phyloP scores from a whole-genome alignment of 2,329 filamentous ascomycete genomes.

The Fusarium chaquense region DNA sequence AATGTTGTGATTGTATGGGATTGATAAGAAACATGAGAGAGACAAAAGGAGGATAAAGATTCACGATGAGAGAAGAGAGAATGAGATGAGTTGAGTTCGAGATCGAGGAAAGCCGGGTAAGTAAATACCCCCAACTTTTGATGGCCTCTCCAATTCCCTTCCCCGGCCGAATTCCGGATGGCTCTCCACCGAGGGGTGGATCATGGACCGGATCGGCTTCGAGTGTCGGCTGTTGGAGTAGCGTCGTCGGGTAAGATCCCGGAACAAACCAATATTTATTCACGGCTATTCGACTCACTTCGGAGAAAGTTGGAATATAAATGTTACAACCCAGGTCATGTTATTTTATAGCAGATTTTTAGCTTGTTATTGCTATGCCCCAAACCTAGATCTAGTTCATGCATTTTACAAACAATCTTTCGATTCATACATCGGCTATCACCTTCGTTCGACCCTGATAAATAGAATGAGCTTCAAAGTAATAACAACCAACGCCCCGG shows the following conservation, averaged over 20 bases:
- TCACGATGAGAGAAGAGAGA: not conserved
- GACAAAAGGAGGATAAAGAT: constrained; percentile 2
- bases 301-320: not conserved
- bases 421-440: constrained; percentile 6
- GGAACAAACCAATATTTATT: not conserved
- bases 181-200: constrained; percentile 36
- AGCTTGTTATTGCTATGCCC: not conserved
- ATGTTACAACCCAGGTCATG: not conserved
- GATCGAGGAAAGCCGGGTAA: constrained; percentile 38
- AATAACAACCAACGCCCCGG: constrained; percentile 20
- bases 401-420: not conserved
- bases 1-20: not conserved
- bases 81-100: constrained; percentile 14
- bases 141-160: constrained; percentile 4
- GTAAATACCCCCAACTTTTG: constrained; percentile 35
- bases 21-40: not conserved
- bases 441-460: not conserved
- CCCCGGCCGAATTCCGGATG: constrained; percentile 36
- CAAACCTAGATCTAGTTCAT: not conserved
- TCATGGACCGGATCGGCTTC: constrained; percentile 37
- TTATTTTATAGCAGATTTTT: not conserved
- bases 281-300: not conserved
- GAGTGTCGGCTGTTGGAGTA: constrained; percentile 42
- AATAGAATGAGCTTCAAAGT: not conserved
- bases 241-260: constrained; percentile 27